phyloP scores from a whole-genome alignment of 1,139 yeast genomes.

The Yamadazyma dendronema region DNA sequence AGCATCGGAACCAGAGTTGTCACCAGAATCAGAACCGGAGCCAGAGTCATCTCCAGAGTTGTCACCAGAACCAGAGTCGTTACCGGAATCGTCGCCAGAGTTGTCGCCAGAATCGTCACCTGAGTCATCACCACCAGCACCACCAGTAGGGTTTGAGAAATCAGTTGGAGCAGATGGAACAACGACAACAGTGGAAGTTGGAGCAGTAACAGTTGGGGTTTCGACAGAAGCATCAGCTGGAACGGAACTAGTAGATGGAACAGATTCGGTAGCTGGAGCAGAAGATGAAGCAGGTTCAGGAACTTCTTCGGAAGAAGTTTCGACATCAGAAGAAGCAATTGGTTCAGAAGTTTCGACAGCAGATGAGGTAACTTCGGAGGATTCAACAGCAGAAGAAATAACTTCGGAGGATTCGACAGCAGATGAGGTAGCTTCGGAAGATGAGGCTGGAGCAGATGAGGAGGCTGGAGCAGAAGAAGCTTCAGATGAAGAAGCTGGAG shows the following conservation, averaged over 20 bases:
- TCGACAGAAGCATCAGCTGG: constrained; percentile 4
- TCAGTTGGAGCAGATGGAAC: constrained; percentile 7
- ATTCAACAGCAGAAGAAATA: constrained; percentile 1
- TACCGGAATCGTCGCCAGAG: not conserved
- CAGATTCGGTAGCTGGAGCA: constrained; percentile 3
- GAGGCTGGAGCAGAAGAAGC: constrained; percentile 6
- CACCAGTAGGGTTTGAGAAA: constrained; percentile 3
- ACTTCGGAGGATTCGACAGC: constrained; percentile 3
- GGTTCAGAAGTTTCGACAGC: constrained; percentile 2
- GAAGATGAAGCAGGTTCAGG: constrained; percentile 5
- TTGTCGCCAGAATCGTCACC: too few species aligned
- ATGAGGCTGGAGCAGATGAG: constrained; percentile 3
- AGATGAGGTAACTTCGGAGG: constrained; percentile 2
- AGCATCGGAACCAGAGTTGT: not conserved
- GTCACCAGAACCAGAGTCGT: not conserved
- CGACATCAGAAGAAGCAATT: constrained; percentile 4
- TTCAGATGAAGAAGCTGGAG: constrained; percentile 5
- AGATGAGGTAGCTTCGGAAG: constrained; percentile 2
- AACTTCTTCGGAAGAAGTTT: constrained; percentile 2
- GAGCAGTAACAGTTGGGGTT: constrained; percentile 2
- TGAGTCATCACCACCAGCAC: constrained; percentile 2
- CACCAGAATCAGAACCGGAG: too few species aligned
- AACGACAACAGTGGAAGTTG: not conserved
- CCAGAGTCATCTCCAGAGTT: too few species aligned
- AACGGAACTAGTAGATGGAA: constrained; percentile 1